Base-by-base conservation (phyloP, 2,329 filamentous ascomycete genomes). In the Diaporthe sp. region DNA sequence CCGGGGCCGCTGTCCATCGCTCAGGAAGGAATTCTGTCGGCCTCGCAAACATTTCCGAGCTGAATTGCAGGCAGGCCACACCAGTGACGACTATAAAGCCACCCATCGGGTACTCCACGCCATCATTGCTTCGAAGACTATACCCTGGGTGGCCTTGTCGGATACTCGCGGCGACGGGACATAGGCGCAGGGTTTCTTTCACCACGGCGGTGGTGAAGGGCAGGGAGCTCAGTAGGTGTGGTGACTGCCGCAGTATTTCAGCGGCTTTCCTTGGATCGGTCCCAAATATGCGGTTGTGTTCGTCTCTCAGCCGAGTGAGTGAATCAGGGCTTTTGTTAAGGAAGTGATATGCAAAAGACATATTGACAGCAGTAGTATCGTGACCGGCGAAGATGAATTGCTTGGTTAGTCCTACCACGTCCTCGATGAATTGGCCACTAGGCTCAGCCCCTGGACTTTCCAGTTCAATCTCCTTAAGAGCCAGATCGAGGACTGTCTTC, bases 141-240 rank as follows among this genome's bases (percentile, higher is more conserved):
- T 82, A 81, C n/a, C 82, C 82, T 3, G 73, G 28, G 8, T 53
- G 25, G 5, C 82, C 83, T 1, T 77, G 68, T 15, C 87, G 83
- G 20, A 86, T 81, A 4, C 84, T 83, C 47, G 83, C 84, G 80
- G 78, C 87, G 4, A 89, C 84, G 0, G 88, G 88, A 73, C 86
- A 88, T n/a, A 91, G 78, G 3, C 90, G 85, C 1, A 91, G 82
- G 0, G 86, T 83, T 80, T 92, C 90, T 75, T 90, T 89, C 72
- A 90, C 85, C 5, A 90, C 85, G 20, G 88, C 89, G 4, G 83
- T 83, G 0, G 88, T 89, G 78, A 90, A 91, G 0, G 84, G 82
- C 4, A 92, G 82, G 5, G 85, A 82, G 77, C 87, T 88, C 67
- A 91, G 82, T 6, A 86, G 83, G 34, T 85, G 81, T 0, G 88